phyloP scores from a whole-genome alignment of 225 moss, liverwort and hornwort species.

The Sphagnum contortum region DNA sequence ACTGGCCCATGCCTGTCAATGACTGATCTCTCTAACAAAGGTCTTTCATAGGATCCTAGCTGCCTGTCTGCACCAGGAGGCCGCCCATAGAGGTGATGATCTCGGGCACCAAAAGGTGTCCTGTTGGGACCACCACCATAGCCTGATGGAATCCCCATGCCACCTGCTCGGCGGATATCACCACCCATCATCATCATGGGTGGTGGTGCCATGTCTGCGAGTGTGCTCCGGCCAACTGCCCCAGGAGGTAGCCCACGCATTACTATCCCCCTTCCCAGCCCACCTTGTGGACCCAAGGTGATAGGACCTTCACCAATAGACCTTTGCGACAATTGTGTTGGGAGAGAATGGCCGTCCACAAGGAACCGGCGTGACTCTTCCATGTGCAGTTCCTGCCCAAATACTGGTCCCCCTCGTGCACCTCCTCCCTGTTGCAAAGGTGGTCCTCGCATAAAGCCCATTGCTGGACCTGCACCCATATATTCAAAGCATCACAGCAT shows the following conservation, averaged over 20 bases:
- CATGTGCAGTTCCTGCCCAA: conserved; percentile 79
- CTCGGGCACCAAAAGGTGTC: conserved; percentile 43
- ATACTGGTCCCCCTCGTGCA: conserved; percentile 27
- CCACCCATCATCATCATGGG: conserved; percentile 10
- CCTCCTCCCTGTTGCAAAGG: conserved; percentile 53
- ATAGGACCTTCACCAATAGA: conserved; percentile 66
- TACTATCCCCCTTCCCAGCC: conserved; percentile 59
- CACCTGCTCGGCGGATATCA: conserved; percentile 50
- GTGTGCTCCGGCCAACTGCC: conserved; percentile 48
- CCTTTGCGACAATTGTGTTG: conserved; percentile 73
- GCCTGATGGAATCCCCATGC: conserved; percentile 42
- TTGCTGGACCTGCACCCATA: conserved; percentile 23
- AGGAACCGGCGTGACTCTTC: conserved; percentile 52
- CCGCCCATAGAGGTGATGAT: conserved; percentile 66
- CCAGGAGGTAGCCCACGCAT: conserved; percentile 45
- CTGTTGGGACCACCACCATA: conserved; percentile 38
- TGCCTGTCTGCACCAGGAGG: conserved; percentile 59
- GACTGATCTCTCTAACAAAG: conserved; percentile 62
- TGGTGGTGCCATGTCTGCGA: conserved; percentile 50
- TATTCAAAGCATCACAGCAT: background rate
- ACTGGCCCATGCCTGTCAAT: conserved; percentile 49
- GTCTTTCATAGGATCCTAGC: conserved; percentile 51
- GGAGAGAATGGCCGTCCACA: conserved; percentile 52
- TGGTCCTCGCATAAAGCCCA: conserved; percentile 61
- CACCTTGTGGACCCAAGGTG: conserved; percentile 80